These are phyloP conservation scores for Ormosia semicastrata DNA, from an alignment of 306 rosid genomes.

Conservation along the genomic window DNA sequence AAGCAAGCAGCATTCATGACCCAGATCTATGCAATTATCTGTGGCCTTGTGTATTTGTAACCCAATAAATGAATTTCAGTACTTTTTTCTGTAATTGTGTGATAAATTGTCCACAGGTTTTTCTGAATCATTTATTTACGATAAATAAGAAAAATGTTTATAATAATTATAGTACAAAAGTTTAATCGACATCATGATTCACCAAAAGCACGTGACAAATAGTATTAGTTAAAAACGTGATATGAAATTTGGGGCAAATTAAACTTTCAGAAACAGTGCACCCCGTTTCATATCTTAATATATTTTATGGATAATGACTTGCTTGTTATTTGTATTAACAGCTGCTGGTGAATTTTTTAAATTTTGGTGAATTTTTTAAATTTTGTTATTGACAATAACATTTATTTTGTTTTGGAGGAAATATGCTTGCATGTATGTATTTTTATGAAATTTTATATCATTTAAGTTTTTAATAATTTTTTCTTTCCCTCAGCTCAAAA, in stretches of 20 bases:
- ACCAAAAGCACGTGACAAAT: neutral
- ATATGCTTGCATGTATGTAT: neutral
- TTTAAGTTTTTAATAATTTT: neutral
- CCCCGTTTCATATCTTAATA: neutral
- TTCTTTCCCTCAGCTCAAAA: no score
- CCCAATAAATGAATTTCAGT: neutral
- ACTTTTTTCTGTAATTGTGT: neutral
- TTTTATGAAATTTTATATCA: neutral
- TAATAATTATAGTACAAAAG: neutral
- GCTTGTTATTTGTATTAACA: neutral
- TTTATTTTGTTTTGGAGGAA: conserved; percentile 13
- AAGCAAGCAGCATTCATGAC: neutral
- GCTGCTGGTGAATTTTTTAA: neutral
- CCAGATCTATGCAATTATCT: neutral
- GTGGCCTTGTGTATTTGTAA: neutral
- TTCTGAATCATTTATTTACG: neutral
- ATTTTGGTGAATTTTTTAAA: neutral
- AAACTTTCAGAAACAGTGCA: neutral
- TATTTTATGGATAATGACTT: neutral
- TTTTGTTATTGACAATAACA: neutral
- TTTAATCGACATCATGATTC: neutral
- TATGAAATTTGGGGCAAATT: neutral
- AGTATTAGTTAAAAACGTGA: neutral
- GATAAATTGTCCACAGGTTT: neutral
- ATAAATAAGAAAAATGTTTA: neutral